These are phyloP conservation scores for Saxispiralis lemnorum DNA, from an alignment of 495 filamentous ascomycete genomes.

Conservation along the genomic window DNA sequence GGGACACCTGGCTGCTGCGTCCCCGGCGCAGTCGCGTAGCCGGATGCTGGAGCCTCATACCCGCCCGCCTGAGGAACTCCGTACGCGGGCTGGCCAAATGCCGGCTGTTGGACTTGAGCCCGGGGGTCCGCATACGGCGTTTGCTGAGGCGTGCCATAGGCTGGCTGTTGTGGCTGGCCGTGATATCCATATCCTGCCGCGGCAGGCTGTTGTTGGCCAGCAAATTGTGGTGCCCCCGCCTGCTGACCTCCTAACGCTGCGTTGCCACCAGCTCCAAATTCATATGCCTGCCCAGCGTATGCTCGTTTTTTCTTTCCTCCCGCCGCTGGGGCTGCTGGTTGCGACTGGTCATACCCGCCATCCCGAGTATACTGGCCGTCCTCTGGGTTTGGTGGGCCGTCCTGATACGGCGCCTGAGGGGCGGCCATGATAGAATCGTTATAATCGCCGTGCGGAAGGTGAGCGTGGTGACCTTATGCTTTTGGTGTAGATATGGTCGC, in stretches of 20 bases:
- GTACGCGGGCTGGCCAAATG: slow-evolving; percentile 24
- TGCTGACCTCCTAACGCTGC: slow-evolving; percentile 44
- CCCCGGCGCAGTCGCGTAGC: slow-evolving; percentile 38
- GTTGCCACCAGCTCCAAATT: slow-evolving; percentile 82
- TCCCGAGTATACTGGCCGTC: slow-evolving; percentile 7
- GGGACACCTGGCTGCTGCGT: slow-evolving; percentile 36
- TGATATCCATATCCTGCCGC: slow-evolving; percentile 11
- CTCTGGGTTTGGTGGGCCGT: slow-evolving; percentile 8
- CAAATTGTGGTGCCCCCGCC: slow-evolving; percentile 19
- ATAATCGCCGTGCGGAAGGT: no score
- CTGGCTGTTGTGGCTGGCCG: slow-evolving; percentile 17
- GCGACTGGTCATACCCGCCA: slow-evolving; percentile 6
- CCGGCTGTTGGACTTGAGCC: slow-evolving; percentile 6
- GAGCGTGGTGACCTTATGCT: no score
- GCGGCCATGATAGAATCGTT: slow-evolving; percentile 1
- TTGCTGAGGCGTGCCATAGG: slow-evolving; percentile 17
- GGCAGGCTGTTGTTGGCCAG: slow-evolving; percentile 8
- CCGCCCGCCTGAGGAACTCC: slow-evolving; percentile 34
- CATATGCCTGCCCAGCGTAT: slow-evolving; percentile 88
- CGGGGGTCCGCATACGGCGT: slow-evolving; percentile 15
- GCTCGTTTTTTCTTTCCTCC: slow-evolving; percentile 64
- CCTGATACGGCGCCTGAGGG: slow-evolving; percentile 8
- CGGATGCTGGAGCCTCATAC: slow-evolving; percentile 49
- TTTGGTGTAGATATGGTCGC: background rate
- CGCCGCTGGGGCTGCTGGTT: slow-evolving; percentile 6